These are phyloP conservation scores for Aspergillus leporis DNA, from an alignment of 495 filamentous ascomycete species.

Conservation along the genomic window DNA sequence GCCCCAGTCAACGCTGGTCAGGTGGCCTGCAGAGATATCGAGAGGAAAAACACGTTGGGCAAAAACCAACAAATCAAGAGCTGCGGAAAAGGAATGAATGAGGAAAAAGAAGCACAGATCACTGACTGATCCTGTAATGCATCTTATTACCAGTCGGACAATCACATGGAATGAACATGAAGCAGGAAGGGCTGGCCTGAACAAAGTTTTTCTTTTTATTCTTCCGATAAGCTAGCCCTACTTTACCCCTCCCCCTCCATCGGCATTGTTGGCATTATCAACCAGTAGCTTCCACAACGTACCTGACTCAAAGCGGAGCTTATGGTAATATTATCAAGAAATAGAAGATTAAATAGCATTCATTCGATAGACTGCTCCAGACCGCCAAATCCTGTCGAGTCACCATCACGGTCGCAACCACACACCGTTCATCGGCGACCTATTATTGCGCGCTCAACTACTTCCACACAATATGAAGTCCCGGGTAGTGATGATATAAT, in stretches of 20 bases:
- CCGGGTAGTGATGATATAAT: neutral
- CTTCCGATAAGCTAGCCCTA: neutral
- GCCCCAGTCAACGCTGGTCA: conserved; percentile 3
- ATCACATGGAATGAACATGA: too few species aligned
- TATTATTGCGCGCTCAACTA: neutral
- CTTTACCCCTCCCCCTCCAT: neutral
- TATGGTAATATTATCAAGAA: neutral
- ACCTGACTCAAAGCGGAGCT: neutral
- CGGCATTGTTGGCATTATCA: neutral
- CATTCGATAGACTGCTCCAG: neutral
- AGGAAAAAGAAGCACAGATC: neutral
- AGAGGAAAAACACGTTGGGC: neutral
- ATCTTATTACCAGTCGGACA: too few species aligned
- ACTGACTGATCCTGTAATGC: neutral
- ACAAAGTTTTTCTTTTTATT: too few species aligned
- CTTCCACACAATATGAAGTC: neutral
- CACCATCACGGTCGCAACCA: neutral
- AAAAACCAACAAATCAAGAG: neutral
- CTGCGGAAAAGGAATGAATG: neutral
- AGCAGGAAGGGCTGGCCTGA: too few species aligned
- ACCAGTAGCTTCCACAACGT: neutral
- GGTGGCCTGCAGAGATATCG: conserved; percentile 7
- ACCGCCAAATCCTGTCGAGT: neutral
- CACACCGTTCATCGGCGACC: neutral
- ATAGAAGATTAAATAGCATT: neutral